These are phyloP conservation scores for Carallia pectinifolia DNA, from an alignment of 345 rosid genomes.

Conservation along the genomic window DNA sequence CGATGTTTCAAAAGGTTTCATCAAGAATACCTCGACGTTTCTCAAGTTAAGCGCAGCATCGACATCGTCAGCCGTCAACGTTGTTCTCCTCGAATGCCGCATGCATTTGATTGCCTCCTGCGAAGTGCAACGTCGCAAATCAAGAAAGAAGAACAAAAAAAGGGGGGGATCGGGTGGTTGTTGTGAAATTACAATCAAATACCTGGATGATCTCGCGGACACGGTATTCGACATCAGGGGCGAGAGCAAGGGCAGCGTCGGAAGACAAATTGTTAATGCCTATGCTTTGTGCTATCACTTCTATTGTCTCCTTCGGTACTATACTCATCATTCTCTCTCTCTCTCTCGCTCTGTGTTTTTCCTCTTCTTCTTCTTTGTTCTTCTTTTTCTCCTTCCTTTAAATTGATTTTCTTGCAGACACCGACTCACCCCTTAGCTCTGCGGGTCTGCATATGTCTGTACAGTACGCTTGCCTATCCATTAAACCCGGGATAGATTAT, in stretches of 20 bases:
- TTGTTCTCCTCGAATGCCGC: constrained; percentile 89
- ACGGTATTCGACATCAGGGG: constrained; percentile 93
- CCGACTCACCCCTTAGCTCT: too few species aligned
- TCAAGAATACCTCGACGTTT: constrained; percentile 72
- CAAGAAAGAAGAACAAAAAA: too few species aligned
- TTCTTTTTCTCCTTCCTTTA: neutral
- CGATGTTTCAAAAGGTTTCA: too few species aligned
- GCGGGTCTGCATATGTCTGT: too few species aligned
- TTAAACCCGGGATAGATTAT: too few species aligned
- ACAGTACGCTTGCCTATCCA: too few species aligned
- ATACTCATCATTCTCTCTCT: constrained; percentile 54
- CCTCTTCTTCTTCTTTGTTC: neutral
- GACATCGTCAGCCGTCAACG: constrained; percentile 70
- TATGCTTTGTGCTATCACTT: constrained; percentile 84
- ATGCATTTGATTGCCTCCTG: constrained; percentile 92
- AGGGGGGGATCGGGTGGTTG: too few species aligned
- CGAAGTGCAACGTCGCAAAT: too few species aligned
- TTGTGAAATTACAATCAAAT: too few species aligned
- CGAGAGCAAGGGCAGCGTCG: constrained; percentile 82
- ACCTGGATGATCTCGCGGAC: constrained; percentile 96
- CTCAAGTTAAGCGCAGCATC: constrained; percentile 81
- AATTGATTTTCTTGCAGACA: neutral
- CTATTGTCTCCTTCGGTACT: constrained; percentile 81
- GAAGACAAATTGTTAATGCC: constrained; percentile 66
- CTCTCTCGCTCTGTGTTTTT: neutral